Percentiles rank a stretch among this genome's conserved stretches.
Conservation (phyloP, 1,284 basidiomycete species). For the Cutaneotrichosporon arboriforme region DNA sequence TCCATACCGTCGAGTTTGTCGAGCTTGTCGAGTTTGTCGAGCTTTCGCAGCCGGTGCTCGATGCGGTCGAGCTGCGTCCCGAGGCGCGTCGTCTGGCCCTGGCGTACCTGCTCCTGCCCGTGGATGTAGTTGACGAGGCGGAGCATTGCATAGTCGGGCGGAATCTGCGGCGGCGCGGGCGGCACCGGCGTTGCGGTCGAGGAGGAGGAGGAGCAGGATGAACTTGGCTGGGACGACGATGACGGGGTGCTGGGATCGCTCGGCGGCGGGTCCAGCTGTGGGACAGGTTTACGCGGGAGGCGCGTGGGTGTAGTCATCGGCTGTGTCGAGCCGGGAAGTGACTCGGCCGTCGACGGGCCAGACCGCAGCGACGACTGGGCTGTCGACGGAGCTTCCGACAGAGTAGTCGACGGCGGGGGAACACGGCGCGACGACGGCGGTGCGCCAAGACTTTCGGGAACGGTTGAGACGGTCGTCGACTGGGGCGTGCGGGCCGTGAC, state of each 20-base stretch:
- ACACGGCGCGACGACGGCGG: neutral
- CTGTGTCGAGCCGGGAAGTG: conserved; percentile 4
- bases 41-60: conserved; percentile 34
- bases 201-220: neutral
- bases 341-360: neutral
- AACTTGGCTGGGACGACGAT: neutral
- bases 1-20: conserved; percentile 8
- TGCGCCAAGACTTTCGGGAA: conserved; percentile 2
- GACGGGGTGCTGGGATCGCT: neutral
- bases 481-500: neutral
- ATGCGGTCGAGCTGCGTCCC: conserved; percentile 43
- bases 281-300: conserved; percentile 26
- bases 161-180: neutral
- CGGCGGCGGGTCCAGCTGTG: conserved; percentile 2
- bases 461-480: neutral
- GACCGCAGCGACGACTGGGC: neutral
- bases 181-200: neutral
- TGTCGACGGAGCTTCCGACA: neutral
- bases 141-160: conserved; percentile 9
- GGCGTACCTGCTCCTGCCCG: conserved; percentile 38
- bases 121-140: conserved; percentile 35
- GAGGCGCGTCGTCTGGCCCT: conserved; percentile 34
- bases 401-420: neutral
- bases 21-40: conserved; percentile 15
- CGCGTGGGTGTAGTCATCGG: neutral